These are phyloP conservation scores for Medicago truncatula DNA, from an alignment of 306 rosid genomes.

Conservation along the genomic window DNA sequence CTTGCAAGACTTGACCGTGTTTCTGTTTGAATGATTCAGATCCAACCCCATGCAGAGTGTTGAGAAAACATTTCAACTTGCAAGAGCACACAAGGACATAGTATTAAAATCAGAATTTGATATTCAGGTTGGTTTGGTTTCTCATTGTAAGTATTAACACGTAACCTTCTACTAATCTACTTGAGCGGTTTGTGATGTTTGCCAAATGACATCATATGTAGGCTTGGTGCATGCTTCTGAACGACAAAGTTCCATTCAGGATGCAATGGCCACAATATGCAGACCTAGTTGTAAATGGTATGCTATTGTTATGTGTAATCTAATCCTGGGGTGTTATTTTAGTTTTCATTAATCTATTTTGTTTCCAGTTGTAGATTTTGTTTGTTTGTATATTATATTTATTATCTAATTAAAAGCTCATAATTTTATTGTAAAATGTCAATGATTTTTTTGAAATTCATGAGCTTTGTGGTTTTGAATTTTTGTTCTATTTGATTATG, in stretches of 20 bases:
- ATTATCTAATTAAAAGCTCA: conserved; percentile 8
- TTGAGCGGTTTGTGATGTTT: conserved; percentile 35
- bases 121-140: conserved; percentile 74
- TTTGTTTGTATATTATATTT: conserved; percentile 8
- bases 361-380: conserved; percentile 21
- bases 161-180: conserved; percentile 1
- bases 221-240: conserved; percentile 99
- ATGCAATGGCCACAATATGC: conserved; percentile 99
- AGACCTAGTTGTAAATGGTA: conserved; percentile 93
- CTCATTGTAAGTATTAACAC: conserved; percentile 18
- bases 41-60: conserved; percentile 77
- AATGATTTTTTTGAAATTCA: neutral
- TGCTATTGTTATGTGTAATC: conserved; percentile 36
- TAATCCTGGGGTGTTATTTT: neutral
- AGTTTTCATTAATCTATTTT: conserved; percentile 30
- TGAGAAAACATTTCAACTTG: conserved; percentile 83
- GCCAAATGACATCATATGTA: conserved; percentile 44
- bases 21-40: conserved; percentile 53
- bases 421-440: neutral
- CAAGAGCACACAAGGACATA: conserved; percentile 72
- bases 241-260: conserved; percentile 95
- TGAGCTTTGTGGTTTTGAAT: conserved; percentile 26
- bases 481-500: conserved; percentile 28
- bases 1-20: conserved; percentile 23
- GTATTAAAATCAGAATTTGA: conserved; percentile 76